Evolutionary conservation across 805 yeast genomes (phyloP).

Genomic region (Wickerhamomyces bovis): DNA sequence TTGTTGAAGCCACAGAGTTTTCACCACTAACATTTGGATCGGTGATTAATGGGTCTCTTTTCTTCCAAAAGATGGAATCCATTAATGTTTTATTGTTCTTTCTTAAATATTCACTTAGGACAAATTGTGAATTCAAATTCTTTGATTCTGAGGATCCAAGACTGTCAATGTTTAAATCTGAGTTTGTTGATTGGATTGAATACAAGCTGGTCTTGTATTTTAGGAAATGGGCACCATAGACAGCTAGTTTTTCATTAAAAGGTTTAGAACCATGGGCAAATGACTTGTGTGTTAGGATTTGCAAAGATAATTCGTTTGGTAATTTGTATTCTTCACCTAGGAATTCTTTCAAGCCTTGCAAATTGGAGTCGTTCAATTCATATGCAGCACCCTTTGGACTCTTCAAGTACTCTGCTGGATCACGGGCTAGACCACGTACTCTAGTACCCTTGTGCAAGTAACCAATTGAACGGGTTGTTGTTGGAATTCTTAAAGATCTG

Average conservation of each 20-base stretch:
- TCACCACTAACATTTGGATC: conserved; percentile 49
- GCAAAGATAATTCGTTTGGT: conserved; percentile 59
- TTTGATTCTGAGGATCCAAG: conserved; percentile 53
- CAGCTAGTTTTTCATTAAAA: conserved; percentile 77
- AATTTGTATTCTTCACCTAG: conserved; percentile 46
- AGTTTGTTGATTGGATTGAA: conserved; percentile 19
- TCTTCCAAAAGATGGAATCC: conserved; percentile 60
- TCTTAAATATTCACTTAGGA: conserved; percentile 48
- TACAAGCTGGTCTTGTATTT: conserved; percentile 34
- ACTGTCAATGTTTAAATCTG: conserved; percentile 37
- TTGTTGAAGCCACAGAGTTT: conserved; percentile 44
- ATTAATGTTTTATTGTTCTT: conserved; percentile 34
- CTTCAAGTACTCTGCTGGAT: conserved; percentile 51
- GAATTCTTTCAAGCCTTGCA: conserved; percentile 43
- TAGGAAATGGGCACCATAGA: conserved; percentile 62
- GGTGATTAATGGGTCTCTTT: conserved; percentile 41
- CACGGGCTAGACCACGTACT: conserved; percentile 66
- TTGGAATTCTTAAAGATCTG: not conserved
- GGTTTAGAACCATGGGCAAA: conserved; percentile 90
- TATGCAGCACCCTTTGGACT: conserved; percentile 49
- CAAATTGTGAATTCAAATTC: conserved; percentile 42
- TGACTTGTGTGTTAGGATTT: conserved; percentile 87
- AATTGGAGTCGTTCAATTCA: conserved; percentile 43
- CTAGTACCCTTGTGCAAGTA: conserved; percentile 42
- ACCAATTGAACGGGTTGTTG: conserved; percentile 26